Conservation (phyloP, 768 basidiomycete species). For the Termitomyces sp. region DNA sequence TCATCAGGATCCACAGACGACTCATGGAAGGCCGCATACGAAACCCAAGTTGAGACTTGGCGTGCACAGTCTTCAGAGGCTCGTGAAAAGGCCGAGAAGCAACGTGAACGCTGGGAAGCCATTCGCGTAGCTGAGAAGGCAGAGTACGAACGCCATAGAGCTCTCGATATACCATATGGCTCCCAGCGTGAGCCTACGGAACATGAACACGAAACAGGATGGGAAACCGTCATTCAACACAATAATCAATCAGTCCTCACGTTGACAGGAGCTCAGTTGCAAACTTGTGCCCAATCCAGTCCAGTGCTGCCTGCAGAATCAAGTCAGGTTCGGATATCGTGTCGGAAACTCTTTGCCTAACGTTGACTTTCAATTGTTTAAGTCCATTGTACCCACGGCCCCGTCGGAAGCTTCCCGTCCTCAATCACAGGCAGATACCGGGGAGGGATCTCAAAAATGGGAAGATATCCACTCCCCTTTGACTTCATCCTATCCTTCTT, state of each 20-base stretch:
- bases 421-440: conserved; percentile 30
- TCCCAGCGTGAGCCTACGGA: conserved; percentile 1
- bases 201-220: conserved; percentile 21
- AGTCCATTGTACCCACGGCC: conserved; percentile 12
- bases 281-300: conserved; percentile 33
- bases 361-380: neutral
- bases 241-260: conserved; percentile 14
- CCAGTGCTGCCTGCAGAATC: conserved; percentile 30
- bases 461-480: conserved; percentile 61
- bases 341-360: neutral
- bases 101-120: conserved; percentile 67
- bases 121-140: conserved; percentile 52
- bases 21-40: conserved; percentile 63
- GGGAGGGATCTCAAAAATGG: conserved; percentile 59
- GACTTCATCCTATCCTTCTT: conserved; percentile 71
- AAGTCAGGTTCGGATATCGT: conserved; percentile 22
- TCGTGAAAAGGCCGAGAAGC: conserved; percentile 68
- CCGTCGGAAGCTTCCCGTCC: conserved; percentile 20
- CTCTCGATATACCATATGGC: conserved; percentile 14
- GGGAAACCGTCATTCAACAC: conserved; percentile 29
- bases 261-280: conserved; percentile 15
- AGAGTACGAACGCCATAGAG: conserved; percentile 32
- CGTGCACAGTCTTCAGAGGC: conserved; percentile 65
- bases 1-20: conserved; percentile 28
- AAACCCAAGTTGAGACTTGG: conserved; percentile 65